Evolutionary conservation across 2,329 filamentous ascomycete genomes (phyloP).

Genomic region (Aspergillus fischeri): DNA sequence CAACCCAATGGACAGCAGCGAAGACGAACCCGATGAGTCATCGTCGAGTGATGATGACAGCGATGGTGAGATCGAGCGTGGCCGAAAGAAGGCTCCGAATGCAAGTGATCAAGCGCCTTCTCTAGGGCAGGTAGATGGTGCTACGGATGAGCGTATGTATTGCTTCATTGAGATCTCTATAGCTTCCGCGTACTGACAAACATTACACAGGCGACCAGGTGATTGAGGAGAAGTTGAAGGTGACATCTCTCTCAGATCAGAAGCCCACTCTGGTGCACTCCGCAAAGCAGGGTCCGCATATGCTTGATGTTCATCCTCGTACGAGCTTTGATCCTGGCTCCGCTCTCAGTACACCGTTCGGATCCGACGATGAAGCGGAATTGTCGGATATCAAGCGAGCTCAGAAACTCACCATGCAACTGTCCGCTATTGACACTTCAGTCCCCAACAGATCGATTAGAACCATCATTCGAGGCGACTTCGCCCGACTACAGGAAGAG

Average conservation of each 20-base stretch:
- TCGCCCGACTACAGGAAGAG: conserved; percentile 64
- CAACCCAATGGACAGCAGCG: conserved; percentile 60
- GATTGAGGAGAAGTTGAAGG: conserved; percentile 54
- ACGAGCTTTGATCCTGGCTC: conserved; percentile 73
- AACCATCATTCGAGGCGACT: conserved; percentile 88
- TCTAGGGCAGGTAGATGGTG: conserved; percentile 54
- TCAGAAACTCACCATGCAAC: conserved; percentile 75
- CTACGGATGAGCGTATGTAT: conserved; percentile 70
- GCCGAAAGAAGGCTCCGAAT: conserved; percentile 26
- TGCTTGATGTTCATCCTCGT: conserved; percentile 66
- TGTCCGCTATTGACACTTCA: conserved; percentile 70
- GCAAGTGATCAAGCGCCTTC: conserved; percentile 4
- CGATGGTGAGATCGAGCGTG: conserved; percentile 28
- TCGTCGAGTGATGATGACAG: conserved; percentile 63
- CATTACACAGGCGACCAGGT: conserved; percentile 31
- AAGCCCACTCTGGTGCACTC: conserved; percentile 13
- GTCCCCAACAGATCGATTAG: conserved; percentile 78
- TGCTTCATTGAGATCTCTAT: conserved; percentile 6
- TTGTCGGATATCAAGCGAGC: conserved; percentile 80
- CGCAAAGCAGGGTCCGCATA: conserved; percentile 43
- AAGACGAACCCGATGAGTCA: conserved; percentile 50
- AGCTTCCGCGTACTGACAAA: conserved; percentile 10
- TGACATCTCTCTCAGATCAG: conserved; percentile 45
- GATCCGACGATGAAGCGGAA: conserved; percentile 83
- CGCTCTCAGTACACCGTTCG: conserved; percentile 58